Evolutionary conservation across 2,329 filamentous ascomycete species (phyloP), one percentile per base, ranked within the genome.

Genomic region (Epichloe glyceriae): DNA sequence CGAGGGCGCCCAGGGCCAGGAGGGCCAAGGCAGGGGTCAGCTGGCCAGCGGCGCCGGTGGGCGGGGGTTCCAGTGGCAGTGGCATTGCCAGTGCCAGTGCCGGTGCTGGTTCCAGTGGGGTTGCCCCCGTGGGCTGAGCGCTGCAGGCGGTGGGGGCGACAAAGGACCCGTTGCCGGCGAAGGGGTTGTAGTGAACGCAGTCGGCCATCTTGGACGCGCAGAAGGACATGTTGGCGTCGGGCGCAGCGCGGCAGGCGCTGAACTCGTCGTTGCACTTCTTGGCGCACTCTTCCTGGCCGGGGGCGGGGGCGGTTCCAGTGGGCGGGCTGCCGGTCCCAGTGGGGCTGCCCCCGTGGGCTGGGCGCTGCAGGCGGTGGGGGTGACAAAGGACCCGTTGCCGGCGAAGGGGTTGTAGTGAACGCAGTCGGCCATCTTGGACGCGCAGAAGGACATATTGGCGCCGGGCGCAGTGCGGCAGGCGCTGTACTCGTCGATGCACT

Each of bases 121-220:
- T 1, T 20, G 1, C 14, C 33, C 3, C 10, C 5, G 41, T n/a
- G 22, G 17, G 14, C n/a, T 7, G 5, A 43, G 38, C 15, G 12
- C 44, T n/a, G 41, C 58, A 60, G 26, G 58, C 55, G 20, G 55
- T 55, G n/a, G 54, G 56, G 8, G 44, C 46, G 22, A 54, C 53
- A 4, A 59, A 41, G 1, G 42, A 47, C 7, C 54, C 51, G 14
- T 47, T 44, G 22, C 40, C 46, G 33, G 51, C 48, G 37, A 56
- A 62, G 35, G 60, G 60, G 57, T 54, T 60, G 56, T 55, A 60
- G 50, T 55, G 56, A 5, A 62, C 53, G 54, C 60, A 62, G 11
- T 2, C n/a, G 47, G 56, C 56, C 50, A 57, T 60, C 41, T 56
- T 22, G 30, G 59, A 54, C n/a, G 55, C 57, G 47, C 62, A 64